phyloP scores from a whole-genome alignment of 169 alveolate species.

The Cryptosporidium baileyi region DNA sequence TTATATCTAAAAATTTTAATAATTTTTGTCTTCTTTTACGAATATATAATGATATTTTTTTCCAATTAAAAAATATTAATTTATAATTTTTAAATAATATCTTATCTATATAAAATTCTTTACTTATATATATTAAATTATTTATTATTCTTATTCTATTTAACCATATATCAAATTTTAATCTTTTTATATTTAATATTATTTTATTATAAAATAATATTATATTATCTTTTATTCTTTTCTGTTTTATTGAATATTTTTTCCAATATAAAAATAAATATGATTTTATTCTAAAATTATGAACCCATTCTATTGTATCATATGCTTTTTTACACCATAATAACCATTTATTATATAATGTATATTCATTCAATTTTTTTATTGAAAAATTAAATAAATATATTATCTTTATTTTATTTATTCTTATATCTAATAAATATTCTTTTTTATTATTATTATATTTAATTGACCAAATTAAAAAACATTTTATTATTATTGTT shows the following conservation, averaged over 20 bases:
- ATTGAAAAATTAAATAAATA: background rate
- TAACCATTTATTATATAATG: constrained; percentile 5
- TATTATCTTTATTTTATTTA: background rate
- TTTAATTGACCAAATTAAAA: constrained; percentile 48
- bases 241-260: constrained; percentile 1
- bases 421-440: background rate
- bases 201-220: background rate
- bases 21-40: background rate
- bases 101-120: background rate
- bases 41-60: background rate
- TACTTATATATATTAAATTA: background rate
- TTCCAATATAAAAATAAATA: constrained; percentile 27
- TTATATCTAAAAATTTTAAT: background rate
- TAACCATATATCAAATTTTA: background rate
- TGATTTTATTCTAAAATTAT: constrained; percentile 29
- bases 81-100: background rate
- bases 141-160: background rate
- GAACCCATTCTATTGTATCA: constrained; percentile 35
- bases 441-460: constrained; percentile 2
- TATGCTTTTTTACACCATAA: constrained; percentile 52
- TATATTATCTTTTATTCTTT: background rate
- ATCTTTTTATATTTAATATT: background rate
- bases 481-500: constrained; percentile 18
- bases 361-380: constrained; percentile 29
- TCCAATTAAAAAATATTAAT: background rate